Conservation (phyloP, 106 monocot species). For the Apostasia ramifera region DNA sequence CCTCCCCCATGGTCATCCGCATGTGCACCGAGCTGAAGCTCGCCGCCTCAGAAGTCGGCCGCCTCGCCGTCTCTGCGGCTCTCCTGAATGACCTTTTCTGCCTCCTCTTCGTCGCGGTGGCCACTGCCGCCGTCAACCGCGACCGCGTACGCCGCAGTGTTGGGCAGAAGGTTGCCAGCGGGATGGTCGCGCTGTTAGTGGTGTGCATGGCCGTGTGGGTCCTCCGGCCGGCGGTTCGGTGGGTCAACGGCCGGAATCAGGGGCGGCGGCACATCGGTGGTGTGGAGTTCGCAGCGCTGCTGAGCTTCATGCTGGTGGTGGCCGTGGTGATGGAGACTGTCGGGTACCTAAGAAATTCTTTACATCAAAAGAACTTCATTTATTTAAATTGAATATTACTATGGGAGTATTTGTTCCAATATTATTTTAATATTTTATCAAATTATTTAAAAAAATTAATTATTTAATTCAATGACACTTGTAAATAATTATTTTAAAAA, state of each 20-base stretch:
- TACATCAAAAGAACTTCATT: too few relatives aligned
- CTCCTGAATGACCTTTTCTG: slow-evolving; percentile 22
- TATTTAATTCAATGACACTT: too few relatives aligned
- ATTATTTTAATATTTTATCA: too few relatives aligned
- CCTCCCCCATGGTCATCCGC: slow-evolving; percentile 28
- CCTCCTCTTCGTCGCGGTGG: slow-evolving; percentile 5
- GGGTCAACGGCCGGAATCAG: slow-evolving; percentile 17
- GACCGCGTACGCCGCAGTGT: background rate
- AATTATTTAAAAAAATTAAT: too few relatives aligned
- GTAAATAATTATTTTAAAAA: too few relatives aligned
- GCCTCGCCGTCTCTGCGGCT: slow-evolving; percentile 21
- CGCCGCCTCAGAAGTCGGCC: slow-evolving; percentile 25
- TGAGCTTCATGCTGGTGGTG: slow-evolving; percentile 16
- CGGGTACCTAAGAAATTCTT: slow-evolving; percentile 14
- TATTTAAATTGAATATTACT: too few relatives aligned
- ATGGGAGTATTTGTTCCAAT: too few relatives aligned
- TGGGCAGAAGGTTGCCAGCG: background rate
- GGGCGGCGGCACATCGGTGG: slow-evolving; percentile 8
- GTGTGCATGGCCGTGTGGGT: slow-evolving; percentile 12
- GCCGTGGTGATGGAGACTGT: slow-evolving; percentile 24
- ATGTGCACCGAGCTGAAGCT: slow-evolving; percentile 32
- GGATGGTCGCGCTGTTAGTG: background rate
- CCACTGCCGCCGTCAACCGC: background rate
- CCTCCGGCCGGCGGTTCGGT: slow-evolving; percentile 36
- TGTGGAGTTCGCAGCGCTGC: slow-evolving; percentile 7